Conservation (phyloP, 2,329 filamentous ascomycete species). For the Phaeomoniella chlamydospora region DNA sequence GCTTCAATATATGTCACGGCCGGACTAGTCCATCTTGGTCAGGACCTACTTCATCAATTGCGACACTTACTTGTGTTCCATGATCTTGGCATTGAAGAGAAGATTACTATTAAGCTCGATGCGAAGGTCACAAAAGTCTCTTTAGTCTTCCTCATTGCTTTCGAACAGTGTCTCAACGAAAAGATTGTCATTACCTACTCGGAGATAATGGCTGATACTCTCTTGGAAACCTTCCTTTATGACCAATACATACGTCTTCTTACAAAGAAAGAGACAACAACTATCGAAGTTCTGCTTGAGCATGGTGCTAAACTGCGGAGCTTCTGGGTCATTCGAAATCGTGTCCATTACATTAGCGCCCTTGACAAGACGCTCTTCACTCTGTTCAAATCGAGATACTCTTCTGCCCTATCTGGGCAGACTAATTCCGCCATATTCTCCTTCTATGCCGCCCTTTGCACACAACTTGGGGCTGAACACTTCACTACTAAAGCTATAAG, state of each 20-base stretch:
- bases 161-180: slow-evolving; percentile 26
- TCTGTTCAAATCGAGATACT: slow-evolving; percentile 14
- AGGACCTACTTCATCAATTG: slow-evolving; percentile 29
- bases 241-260: slow-evolving; percentile 21
- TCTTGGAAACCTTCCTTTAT: slow-evolving; percentile 27
- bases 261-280: slow-evolving; percentile 13
- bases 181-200: slow-evolving; percentile 18
- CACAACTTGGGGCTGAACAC: no score
- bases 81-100: slow-evolving; percentile 14
- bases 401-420: slow-evolving; percentile 9
- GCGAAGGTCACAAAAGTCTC: slow-evolving; percentile 14
- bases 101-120: slow-evolving; percentile 11
- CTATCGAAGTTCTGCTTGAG: slow-evolving; percentile 18
- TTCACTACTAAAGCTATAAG: slow-evolving; percentile 16
- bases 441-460: slow-evolving; percentile 18
- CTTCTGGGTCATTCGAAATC: slow-evolving; percentile 17
- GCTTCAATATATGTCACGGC: slow-evolving; percentile 29
- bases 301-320: slow-evolving; percentile 16
- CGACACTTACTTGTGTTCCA: slow-evolving; percentile 35
- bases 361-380: slow-evolving; percentile 20
- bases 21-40: slow-evolving; percentile 24
- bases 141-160: slow-evolving; percentile 30
- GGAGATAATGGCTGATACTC: slow-evolving; percentile 27
- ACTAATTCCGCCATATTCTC: slow-evolving; percentile 6
- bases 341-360: slow-evolving; percentile 13